Conservation (phyloP, 2,329 filamentous ascomycete genomes). For the Graphilbum sp. region DNA sequence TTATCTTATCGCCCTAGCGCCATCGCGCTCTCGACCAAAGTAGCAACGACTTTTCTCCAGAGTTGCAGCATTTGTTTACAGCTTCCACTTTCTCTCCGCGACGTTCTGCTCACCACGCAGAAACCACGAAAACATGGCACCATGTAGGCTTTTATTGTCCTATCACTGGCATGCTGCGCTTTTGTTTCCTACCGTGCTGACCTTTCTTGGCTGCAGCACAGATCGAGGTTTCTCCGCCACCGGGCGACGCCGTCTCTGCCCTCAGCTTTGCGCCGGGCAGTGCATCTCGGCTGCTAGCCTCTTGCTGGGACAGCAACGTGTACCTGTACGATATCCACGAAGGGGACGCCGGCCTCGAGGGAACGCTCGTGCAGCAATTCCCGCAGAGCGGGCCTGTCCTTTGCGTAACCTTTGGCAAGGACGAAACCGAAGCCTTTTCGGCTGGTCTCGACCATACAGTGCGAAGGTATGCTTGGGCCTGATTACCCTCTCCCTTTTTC, state of each 20-base stretch:
- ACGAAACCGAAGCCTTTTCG: conserved; percentile 70
- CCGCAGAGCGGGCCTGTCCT: conserved; percentile 75
- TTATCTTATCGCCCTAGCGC: conserved; percentile 10
- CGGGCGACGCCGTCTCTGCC: conserved; percentile 73
- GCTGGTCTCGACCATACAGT: conserved; percentile 81
- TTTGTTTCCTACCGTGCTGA: not conserved
- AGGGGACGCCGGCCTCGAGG: conserved; percentile 37
- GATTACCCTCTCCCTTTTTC: not conserved
- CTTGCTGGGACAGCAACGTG: conserved; percentile 86
- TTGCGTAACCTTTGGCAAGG: conserved; percentile 77
- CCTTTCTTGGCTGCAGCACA: conserved; percentile 3
- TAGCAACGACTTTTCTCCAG: not conserved
- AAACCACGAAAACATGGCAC: conserved; percentile 5
- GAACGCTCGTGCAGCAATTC: conserved; percentile 53
- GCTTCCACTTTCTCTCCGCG: not conserved
- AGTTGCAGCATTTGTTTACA: conserved; percentile 7
- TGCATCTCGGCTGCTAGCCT: conserved; percentile 65
- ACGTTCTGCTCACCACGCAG: not conserved
- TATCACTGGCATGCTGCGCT: no score
- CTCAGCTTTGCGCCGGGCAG: conserved; percentile 69
- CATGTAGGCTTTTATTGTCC: conserved; percentile 3
- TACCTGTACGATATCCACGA: conserved; percentile 68
- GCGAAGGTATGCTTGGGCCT: conserved; percentile 36
- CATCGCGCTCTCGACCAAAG: not conserved
- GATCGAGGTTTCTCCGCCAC: conserved; percentile 67